Conservation (phyloP, 2,329 filamentous ascomycete species). For the Aspergillus viridinutans region DNA sequence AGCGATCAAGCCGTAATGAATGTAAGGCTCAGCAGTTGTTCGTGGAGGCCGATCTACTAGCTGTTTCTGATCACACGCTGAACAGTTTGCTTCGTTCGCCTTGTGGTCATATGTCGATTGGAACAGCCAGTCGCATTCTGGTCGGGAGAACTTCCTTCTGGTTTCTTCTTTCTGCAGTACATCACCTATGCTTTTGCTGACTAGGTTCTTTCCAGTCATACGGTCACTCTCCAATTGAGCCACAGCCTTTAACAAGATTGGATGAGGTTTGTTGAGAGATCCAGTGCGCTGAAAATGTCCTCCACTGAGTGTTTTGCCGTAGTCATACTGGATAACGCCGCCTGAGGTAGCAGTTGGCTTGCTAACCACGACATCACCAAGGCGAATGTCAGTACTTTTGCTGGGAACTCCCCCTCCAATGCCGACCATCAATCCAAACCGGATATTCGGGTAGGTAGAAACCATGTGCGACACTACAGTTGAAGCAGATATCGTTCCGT, state of each 20-base stretch:
- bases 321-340: slow-evolving; percentile 21
- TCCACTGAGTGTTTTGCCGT: slow-evolving; percentile 10
- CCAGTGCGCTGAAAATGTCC: slow-evolving; percentile 12
- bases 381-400: slow-evolving; percentile 5
- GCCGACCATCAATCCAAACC: slow-evolving; percentile 9
- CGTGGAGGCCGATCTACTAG: not conserved
- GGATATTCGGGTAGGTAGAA: not conserved
- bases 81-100: not conserved
- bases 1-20: slow-evolving; percentile 18
- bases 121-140: not conserved
- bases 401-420: slow-evolving; percentile 12
- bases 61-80: not conserved
- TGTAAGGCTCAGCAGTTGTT: not conserved
- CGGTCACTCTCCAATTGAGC: slow-evolving; percentile 6
- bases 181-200: not conserved
- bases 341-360: slow-evolving; percentile 2
- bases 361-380: slow-evolving; percentile 15
- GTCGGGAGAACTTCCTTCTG: no score
- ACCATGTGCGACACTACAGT: not conserved
- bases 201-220: no score
- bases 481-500: slow-evolving; percentile 4
- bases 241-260: slow-evolving; percentile 9
- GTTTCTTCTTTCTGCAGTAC: not conserved
- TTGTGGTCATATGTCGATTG: not conserved
- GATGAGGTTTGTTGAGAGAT: slow-evolving; percentile 11